Conservation (phyloP, 2,329 filamentous ascomycete species). For the Stagonosporopsis vannaccii region DNA sequence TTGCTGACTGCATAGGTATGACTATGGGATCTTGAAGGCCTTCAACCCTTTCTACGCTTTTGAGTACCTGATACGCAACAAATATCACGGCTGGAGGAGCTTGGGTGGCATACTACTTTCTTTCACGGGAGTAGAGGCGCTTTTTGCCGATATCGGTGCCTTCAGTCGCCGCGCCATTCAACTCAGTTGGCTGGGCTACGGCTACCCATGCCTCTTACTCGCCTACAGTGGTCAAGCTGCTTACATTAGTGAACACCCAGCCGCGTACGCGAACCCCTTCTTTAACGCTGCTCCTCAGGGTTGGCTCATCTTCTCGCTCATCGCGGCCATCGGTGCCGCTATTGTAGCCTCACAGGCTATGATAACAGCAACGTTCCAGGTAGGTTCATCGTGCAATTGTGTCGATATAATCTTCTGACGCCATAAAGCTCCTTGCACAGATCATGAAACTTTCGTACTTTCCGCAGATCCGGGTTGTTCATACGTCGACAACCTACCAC, state of each 20-base stretch:
- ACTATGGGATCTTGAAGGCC: constrained; percentile 59
- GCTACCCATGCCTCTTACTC: constrained; percentile 71
- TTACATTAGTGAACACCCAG: constrained; percentile 67
- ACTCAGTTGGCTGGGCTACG: constrained; percentile 73
- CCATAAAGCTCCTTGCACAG: constrained; percentile 64
- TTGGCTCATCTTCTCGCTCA: constrained; percentile 71
- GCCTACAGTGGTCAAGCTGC: constrained; percentile 78
- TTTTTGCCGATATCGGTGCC: constrained; percentile 80
- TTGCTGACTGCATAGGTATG: constrained; percentile 43
- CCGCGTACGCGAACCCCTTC: constrained; percentile 75
- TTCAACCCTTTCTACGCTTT: constrained; percentile 66
- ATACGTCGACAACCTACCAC: constrained; percentile 74
- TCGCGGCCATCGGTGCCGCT: constrained; percentile 73
- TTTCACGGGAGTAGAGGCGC: constrained; percentile 78
- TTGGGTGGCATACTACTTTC: constrained; percentile 76
- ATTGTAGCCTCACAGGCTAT: constrained; percentile 81
- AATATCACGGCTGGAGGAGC: constrained; percentile 67
- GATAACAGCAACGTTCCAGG: constrained; percentile 77
- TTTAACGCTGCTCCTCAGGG: constrained; percentile 74
- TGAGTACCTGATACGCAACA: constrained; percentile 66
- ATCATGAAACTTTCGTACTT: constrained; percentile 78
- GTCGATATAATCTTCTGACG: constrained; percentile 29
- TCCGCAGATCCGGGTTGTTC: constrained; percentile 75
- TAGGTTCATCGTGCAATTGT: constrained; percentile 31
- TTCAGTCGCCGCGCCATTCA: constrained; percentile 74